These are phyloP conservation scores for Biscutella laevigata DNA, from an alignment of 441 rosid genomes.

Conservation along the genomic window DNA sequence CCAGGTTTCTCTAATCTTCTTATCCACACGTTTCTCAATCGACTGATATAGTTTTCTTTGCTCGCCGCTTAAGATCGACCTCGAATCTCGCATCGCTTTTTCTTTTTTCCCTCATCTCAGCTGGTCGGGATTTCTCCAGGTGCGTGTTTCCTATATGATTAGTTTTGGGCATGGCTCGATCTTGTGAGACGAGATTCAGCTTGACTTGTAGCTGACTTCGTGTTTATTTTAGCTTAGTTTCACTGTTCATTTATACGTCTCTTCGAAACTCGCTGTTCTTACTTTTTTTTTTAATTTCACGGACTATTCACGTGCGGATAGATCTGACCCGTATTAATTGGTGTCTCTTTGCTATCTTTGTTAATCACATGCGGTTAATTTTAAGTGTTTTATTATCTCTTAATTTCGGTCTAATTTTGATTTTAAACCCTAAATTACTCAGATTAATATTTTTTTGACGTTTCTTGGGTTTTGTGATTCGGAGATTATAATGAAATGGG, in stretches of 20 bases:
- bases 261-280: constrained; percentile 25
- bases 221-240: constrained; percentile 24
- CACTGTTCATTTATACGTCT: constrained; percentile 50
- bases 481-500: constrained; percentile 22
- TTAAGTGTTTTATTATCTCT: constrained; percentile 25
- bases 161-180: constrained; percentile 21
- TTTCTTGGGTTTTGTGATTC: constrained; percentile 14
- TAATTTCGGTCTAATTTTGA: constrained; percentile 14
- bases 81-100: constrained; percentile 24
- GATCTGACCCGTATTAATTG: constrained; percentile 32
- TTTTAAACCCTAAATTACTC: constrained; percentile 42
- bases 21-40: constrained; percentile 30
- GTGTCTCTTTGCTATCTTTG: constrained; percentile 31
- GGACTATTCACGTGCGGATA: constrained; percentile 31
- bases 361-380: constrained; percentile 32
- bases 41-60: constrained; percentile 24
- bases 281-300: constrained; percentile 13
- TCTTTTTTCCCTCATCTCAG: constrained; percentile 4
- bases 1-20: constrained; percentile 10
- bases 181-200: constrained; percentile 22
- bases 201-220: constrained; percentile 27
- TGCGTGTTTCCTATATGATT: constrained; percentile 29
- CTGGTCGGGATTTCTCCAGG: constrained; percentile 31
- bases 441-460: constrained; percentile 23
- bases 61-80: constrained; percentile 46